Conservation (phyloP, 2,329 filamentous ascomycete species). For the Pestalotiopsis sp. region DNA sequence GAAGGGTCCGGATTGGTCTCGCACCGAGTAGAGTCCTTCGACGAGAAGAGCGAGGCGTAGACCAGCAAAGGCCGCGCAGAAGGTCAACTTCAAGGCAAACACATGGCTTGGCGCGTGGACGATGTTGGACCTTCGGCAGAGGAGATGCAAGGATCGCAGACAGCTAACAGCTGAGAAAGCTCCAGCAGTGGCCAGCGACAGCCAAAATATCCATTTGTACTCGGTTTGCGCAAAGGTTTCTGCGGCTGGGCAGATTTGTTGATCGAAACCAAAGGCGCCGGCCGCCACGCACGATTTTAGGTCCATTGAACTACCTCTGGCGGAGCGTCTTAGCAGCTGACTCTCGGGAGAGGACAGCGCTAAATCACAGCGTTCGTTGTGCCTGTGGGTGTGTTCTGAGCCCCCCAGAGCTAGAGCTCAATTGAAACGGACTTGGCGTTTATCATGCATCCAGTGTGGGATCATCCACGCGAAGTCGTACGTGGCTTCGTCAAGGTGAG, state of each 20-base stretch:
- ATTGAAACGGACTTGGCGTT: not conserved
- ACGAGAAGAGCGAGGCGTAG: not conserved
- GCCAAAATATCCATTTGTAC: not conserved
- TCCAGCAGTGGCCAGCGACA: not conserved
- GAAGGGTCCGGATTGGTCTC: not conserved
- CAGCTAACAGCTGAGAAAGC: not conserved
- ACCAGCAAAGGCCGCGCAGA: not conserved
- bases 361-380: not conserved
- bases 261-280: not conserved
- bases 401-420: not conserved
- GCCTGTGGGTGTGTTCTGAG: not conserved
- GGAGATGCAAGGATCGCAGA: not conserved
- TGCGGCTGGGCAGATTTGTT: not conserved
- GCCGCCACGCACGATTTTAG: not conserved
- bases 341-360: not conserved
- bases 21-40: not conserved
- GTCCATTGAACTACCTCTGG: not conserved
- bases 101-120: not conserved
- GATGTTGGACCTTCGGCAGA: not conserved
- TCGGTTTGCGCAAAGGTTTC: not conserved
- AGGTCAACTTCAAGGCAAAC: not conserved
- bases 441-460: not conserved
- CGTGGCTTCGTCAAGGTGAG: not conserved
- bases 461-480: not conserved
- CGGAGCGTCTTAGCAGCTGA: not conserved